Conservation (phyloP, 1,284 basidiomycete genomes). For the Rhodotorula glutinis region DNA sequence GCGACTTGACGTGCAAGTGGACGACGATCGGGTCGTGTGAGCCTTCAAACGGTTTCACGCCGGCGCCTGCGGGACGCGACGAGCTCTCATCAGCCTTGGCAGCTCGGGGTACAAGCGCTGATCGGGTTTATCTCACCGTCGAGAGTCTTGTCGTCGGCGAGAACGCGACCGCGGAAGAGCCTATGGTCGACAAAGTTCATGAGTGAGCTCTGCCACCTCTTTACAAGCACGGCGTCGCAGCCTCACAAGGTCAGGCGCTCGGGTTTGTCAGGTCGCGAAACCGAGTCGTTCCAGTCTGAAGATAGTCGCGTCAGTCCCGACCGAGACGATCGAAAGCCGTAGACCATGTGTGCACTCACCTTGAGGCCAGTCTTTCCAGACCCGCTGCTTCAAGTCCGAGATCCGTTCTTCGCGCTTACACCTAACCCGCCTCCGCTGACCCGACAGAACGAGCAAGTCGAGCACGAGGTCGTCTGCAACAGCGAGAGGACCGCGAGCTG, state of each 20-base stretch:
- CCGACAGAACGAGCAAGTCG: slow-evolving; percentile 16
- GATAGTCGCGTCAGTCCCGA: too few species aligned
- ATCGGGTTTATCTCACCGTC: slow-evolving; percentile 13
- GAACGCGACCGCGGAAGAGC: slow-evolving; percentile 26
- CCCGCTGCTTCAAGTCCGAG: not conserved
- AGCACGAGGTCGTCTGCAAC: slow-evolving; percentile 1
- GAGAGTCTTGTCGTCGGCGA: slow-evolving; percentile 1
- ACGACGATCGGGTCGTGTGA: slow-evolving; percentile 2
- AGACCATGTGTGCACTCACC: too few species aligned
- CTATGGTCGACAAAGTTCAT: not conserved
- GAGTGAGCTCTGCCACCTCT: too few species aligned
- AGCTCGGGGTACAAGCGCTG: too few species aligned
- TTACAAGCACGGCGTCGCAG: too few species aligned
- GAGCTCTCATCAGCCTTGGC: not conserved
- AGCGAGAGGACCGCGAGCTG: not conserved
- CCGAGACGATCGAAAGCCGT: too few species aligned
- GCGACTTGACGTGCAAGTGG: slow-evolving; percentile 17
- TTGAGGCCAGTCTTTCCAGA: slow-evolving; percentile 19
- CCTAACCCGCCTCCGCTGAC: slow-evolving; percentile 4
- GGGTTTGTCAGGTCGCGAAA: not conserved
- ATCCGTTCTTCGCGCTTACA: slow-evolving; percentile 4
- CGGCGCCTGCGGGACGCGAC: not conserved
- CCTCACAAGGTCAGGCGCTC: slow-evolving; percentile 16
- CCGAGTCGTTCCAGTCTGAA: slow-evolving; percentile 18
- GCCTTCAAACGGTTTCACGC: not conserved